phyloP scores from a whole-genome alignment of 163 green algal genomes.

The Scenedesmus sp. region DNA sequence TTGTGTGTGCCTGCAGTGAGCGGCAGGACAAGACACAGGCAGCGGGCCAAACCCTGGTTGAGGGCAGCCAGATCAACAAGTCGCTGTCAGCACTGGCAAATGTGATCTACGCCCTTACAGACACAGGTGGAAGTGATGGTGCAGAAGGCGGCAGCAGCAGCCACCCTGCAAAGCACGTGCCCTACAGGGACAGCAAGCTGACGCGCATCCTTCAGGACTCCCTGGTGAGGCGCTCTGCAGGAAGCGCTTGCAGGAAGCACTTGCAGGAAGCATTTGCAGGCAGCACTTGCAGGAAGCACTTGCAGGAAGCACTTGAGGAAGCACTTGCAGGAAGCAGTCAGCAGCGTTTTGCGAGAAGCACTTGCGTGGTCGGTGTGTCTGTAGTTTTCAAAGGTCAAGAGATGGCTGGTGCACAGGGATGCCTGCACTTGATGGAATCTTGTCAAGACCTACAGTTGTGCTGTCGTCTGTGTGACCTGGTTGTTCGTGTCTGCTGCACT shows the following conservation, averaged over 20 bases:
- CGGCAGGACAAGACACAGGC: slow-evolving; percentile 78
- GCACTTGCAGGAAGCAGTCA: neutral
- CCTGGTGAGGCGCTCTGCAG: slow-evolving; percentile 50
- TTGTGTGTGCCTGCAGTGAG: slow-evolving; percentile 67
- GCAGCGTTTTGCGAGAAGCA: too few species aligned
- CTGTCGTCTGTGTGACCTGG: neutral
- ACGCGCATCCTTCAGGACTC: slow-evolving; percentile 80
- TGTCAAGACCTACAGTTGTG: neutral
- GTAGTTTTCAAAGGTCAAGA: too few species aligned
- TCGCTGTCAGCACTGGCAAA: slow-evolving; percentile 82
- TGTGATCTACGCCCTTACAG: slow-evolving; percentile 86
- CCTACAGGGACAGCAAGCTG: slow-evolving; percentile 85
- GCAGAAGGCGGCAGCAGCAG: slow-evolving; percentile 60
- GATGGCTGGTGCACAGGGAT: neutral
- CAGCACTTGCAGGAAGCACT: too few species aligned
- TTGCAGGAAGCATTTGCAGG: neutral
- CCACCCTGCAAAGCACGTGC: slow-evolving; percentile 68
- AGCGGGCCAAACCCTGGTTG: slow-evolving; percentile 75
- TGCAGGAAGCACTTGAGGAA: slow-evolving; percentile 1
- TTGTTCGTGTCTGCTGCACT: neutral
- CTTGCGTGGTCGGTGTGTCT: too few species aligned
- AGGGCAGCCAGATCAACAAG: slow-evolving; percentile 95
- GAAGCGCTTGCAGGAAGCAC: too few species aligned
- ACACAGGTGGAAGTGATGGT: slow-evolving; percentile 62
- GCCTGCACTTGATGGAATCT: neutral